Conservation (phyloP, 768 basidiomycete genomes). For the Trametes cubensis region DNA sequence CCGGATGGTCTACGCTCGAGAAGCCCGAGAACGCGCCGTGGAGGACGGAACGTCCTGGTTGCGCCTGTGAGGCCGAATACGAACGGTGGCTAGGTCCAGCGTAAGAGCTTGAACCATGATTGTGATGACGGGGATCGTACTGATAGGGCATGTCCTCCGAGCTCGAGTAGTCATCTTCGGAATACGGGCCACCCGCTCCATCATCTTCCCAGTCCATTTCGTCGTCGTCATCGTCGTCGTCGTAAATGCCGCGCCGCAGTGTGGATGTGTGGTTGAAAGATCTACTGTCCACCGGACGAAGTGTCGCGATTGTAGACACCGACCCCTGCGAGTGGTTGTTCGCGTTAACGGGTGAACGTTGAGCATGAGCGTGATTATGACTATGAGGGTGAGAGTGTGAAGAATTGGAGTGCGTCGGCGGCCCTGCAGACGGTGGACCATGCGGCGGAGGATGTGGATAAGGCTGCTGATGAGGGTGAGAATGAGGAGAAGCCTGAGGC, state of each 20-base stretch:
- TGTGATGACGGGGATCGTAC: conserved; percentile 38
- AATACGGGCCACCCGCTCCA: conserved; percentile 22
- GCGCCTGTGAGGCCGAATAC: conserved; percentile 17
- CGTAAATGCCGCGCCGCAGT: conserved; percentile 33
- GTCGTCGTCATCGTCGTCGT: conserved; percentile 44
- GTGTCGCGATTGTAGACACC: conserved; percentile 22
- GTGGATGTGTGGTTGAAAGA: conserved; percentile 33
- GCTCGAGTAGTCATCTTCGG: conserved; percentile 59
- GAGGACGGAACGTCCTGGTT: conserved; percentile 24
- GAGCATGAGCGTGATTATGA: conserved; percentile 13
- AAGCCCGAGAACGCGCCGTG: conserved; percentile 33
- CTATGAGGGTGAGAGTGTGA: conserved; percentile 10
- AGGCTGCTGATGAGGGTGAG: conserved; percentile 7
- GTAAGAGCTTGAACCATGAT: conserved; percentile 11
- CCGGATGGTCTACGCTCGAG: conserved; percentile 32
- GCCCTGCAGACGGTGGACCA: not conserved
- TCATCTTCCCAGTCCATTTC: conserved; percentile 39
- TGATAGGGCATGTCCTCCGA: conserved; percentile 57
- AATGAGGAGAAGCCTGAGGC: not conserved
- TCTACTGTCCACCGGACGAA: conserved; percentile 34
- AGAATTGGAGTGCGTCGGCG: not conserved
- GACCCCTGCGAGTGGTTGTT: conserved; percentile 1
- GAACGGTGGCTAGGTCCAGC: conserved; percentile 20
- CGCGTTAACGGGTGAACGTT: conserved; percentile 9
- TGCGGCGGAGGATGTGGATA: conserved; percentile 13